Evolutionary conservation across 2,329 filamentous ascomycete species (phyloP), one percentile per base, ranked within the genome.

Genomic region (Byssochlamys sp.): DNA sequence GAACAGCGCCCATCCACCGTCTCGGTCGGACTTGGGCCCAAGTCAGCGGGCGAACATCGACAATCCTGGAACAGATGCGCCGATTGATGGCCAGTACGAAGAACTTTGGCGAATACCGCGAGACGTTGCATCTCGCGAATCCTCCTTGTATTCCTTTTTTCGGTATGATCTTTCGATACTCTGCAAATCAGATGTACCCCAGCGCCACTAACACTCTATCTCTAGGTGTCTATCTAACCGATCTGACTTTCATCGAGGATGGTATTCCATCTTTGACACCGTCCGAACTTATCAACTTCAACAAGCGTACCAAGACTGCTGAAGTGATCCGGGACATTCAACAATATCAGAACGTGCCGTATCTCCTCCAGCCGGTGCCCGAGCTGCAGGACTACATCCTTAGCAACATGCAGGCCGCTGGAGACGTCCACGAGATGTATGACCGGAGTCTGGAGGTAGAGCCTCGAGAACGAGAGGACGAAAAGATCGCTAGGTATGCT

Each of bases 361-460:
- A 97, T 71, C 87, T 89, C 6, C 79, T 99, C 55, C 89, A 95
- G 69, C 83, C 91, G 0, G 92, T 99, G 14, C 83, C 86, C 1
- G 94, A 97, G 75, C 80, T 99, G 63, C 92, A 97, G 72, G 91
- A 97, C 65, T 99, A 97, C 75, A 96, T 99, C 63, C 77, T 96
- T 65, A 91, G 86, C 72, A 96, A 97, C 73, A 95, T 97, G 89
- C 88, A 95, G 76, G 88, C 87, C 29, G 92, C 94, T 3, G 89
- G 91, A 55, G 92, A 97, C 72, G 94, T 99, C 62, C 91, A 97
- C 73, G 92, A 97, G 79, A 97, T 97, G 94, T 99, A 97, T 78
- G 91, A 97, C 75, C 91, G 91, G 81, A 96, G 91, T 77, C 79
- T 99, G 76, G 82, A 87, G 68, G 86, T 99, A 60, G 94, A 99